Conservation (phyloP, 2,329 filamentous ascomycete species). For the Claviceps sp. region DNA sequence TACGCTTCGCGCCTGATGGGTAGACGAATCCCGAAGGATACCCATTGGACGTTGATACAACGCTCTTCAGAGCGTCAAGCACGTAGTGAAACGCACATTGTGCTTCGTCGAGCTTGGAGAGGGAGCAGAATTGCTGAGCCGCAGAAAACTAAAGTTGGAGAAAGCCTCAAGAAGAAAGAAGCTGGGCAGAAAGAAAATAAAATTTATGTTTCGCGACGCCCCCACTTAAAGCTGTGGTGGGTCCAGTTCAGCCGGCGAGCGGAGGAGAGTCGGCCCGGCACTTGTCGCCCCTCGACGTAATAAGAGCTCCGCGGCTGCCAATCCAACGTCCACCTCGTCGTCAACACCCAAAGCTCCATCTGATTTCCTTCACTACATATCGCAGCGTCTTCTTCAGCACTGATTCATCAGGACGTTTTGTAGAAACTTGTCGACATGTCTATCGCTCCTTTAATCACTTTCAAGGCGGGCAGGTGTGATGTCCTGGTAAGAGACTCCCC, state of each 20-base stretch:
- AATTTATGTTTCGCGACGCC: constrained; percentile 4
- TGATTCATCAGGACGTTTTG: background rate
- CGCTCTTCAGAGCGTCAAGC: no score
- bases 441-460: constrained; percentile 75
- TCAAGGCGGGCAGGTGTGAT: constrained; percentile 88
- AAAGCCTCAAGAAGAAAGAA: background rate
- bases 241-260: background rate
- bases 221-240: background rate
- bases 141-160: background rate
- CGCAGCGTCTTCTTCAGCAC: background rate
- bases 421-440: constrained; percentile 46
- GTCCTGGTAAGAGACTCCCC: constrained; percentile 49
- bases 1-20: background rate
- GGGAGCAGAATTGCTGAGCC: background rate
- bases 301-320: constrained; percentile 24
- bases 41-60: background rate
- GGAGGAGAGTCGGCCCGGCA: constrained; percentile 12
- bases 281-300: constrained; percentile 20
- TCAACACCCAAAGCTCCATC: background rate
- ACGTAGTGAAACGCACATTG: background rate
- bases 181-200: background rate
- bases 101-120: background rate
- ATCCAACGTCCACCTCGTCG: background rate
- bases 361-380: background rate
- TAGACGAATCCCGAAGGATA: background rate